A percentile compares a stretch with the other conserved stretches of the same genome.
Conservation (phyloP, 805 yeast genomes). For the Starmerella cellae region DNA sequence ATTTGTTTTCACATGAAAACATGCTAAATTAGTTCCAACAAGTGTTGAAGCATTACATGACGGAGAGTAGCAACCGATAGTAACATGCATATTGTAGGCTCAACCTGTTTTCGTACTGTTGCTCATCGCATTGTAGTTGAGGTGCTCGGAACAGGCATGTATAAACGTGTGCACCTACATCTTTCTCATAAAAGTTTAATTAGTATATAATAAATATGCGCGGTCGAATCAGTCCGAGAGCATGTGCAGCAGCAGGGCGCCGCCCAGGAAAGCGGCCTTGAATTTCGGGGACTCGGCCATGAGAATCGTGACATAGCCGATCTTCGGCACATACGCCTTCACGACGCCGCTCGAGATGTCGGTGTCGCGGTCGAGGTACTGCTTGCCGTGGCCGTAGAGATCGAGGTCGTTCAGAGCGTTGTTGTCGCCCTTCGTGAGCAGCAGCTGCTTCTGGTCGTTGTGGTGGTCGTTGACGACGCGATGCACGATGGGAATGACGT, state of each 20-base stretch:
- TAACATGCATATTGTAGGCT: too few relatives aligned
- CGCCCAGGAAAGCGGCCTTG: constrained; percentile 62
- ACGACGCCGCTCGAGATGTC: constrained; percentile 78
- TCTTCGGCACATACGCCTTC: constrained; percentile 76
- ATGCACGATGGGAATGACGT: constrained; percentile 91
- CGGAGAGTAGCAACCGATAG: too few relatives aligned
- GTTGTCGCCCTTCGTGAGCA: constrained; percentile 93
- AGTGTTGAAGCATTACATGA: too few relatives aligned
- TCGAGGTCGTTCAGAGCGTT: constrained; percentile 84
- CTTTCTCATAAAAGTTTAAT: too few relatives aligned
- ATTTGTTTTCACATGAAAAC: too few relatives aligned
- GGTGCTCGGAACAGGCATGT: too few relatives aligned
- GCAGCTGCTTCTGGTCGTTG: constrained; percentile 40
- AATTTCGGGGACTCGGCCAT: constrained; percentile 79
- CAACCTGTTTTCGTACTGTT: too few relatives aligned
- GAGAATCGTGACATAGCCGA: constrained; percentile 84
- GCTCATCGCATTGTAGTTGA: too few relatives aligned
- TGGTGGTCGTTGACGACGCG: constrained; percentile 80
- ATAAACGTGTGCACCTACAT: too few relatives aligned
- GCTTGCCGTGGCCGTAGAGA: constrained; percentile 62
- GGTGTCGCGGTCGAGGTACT: constrained; percentile 57
- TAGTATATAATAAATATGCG: not conserved
- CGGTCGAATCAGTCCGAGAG: constrained; percentile 42
- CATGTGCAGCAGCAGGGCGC: constrained; percentile 58
- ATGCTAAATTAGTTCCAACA: too few relatives aligned